Evolutionary conservation across 352 stramenopile species (phyloP).

Genomic region (Phytopythium cucurbitacearum): DNA sequence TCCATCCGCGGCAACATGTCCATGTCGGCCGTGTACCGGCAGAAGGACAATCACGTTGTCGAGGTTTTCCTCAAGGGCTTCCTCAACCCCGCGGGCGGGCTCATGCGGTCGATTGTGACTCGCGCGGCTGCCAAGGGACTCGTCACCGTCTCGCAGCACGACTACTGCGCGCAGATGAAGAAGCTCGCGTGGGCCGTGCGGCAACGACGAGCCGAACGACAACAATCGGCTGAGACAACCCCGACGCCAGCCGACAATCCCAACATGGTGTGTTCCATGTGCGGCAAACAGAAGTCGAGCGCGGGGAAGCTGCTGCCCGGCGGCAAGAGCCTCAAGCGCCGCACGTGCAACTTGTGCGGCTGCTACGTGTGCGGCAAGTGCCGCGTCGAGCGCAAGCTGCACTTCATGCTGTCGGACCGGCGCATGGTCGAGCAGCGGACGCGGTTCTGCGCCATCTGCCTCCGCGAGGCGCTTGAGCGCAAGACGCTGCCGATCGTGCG

Average conservation of each 20-base stretch:
- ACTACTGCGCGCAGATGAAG: slow-evolving; percentile 27
- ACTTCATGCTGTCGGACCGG: slow-evolving; percentile 19
- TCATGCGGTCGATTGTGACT: slow-evolving; percentile 24
- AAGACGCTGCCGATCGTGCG: slow-evolving; percentile 13
- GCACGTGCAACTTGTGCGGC: slow-evolving; percentile 16
- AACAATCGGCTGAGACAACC: not conserved
- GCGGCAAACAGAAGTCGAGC: slow-evolving; percentile 19
- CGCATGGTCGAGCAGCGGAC: slow-evolving; percentile 19
- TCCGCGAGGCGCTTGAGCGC: slow-evolving; percentile 9
- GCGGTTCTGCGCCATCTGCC: slow-evolving; percentile 16
- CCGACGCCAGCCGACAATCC: slow-evolving; percentile 3
- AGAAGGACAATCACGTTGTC: slow-evolving; percentile 23
- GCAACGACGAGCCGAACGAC: slow-evolving; percentile 9
- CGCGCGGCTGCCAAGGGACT: slow-evolving; percentile 18
- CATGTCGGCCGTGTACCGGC: slow-evolving; percentile 33
- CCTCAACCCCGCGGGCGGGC: slow-evolving; percentile 19
- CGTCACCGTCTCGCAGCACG: slow-evolving; percentile 22
- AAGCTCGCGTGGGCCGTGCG: slow-evolving; percentile 25
- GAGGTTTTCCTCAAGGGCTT: slow-evolving; percentile 35
- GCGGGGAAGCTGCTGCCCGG: slow-evolving; percentile 10
- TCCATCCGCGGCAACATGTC: slow-evolving; percentile 43
- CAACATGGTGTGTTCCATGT: slow-evolving; percentile 13
- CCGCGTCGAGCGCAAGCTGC: slow-evolving; percentile 17
- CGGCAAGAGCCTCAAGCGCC: slow-evolving; percentile 8
- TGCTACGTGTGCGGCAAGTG: slow-evolving; percentile 16